Evolutionary conservation across 495 filamentous ascomycete species (phyloP), one percentile per base, ranked within the genome.

Genomic region (Cetradonia linearis): DNA sequence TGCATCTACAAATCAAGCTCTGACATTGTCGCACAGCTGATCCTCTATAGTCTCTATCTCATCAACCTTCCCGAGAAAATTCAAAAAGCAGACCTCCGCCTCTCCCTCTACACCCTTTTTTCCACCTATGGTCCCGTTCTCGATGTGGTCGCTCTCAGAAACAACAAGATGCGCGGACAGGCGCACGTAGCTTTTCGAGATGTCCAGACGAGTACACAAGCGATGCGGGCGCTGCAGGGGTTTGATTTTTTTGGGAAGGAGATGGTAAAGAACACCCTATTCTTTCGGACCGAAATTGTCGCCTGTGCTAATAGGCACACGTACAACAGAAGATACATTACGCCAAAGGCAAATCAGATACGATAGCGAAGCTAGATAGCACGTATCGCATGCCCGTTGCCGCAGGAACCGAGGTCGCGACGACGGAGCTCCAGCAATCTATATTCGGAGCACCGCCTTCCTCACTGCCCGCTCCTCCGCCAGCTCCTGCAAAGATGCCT

Each of bases 181-280:
- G 94, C 93, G 55, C 91, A 96, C 68, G 77, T 99, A 50, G 88
- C 91, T 4, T 96, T 89, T 71, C 83, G 87, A 61, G 93, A 99
- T 69, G 75, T 91, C 14, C 85, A 92, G 60, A 80, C 85, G 3
- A 90, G 89, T 49, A 93, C 91, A 34, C 88, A 94, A 67, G 93
- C 93, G 2, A 86, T 97, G 84, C 78, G 91, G 58, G 83, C 87
- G 33, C 74, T 95, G 30, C 86, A 97, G 65, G 89, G 89, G 0
- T 88, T 91, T 65, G 83, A 92, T 18, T 88, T 97, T 65, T 86
- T 91, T 62, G 93, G 92, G 33, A 86, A 83, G 64, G 81, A 91
- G 60, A 86, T 97, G 80, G 93, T 95, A 72, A 46, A 86, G 74
- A 36, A 25, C 13, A 9, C 0, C n/a, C n/a, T 18, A 13, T 8